phyloP scores from a whole-genome alignment of 805 yeast species.

The Kluyveromyces wickerhamii region DNA sequence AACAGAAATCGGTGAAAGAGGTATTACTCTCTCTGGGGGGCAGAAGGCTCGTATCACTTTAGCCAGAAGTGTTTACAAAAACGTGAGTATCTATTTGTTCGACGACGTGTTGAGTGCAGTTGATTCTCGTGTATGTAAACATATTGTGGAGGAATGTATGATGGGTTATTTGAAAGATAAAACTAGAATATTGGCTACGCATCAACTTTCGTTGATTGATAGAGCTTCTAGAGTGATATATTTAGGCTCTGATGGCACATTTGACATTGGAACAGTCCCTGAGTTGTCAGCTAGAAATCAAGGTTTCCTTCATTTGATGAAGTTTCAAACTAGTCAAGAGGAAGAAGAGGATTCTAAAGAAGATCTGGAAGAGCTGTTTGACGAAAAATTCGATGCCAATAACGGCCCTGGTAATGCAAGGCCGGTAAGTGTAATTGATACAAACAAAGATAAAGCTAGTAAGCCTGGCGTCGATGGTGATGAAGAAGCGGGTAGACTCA shows the following conservation, averaged over 20 bases:
- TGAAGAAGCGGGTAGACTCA: too few species aligned
- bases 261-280: conserved; percentile 52
- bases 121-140: conserved; percentile 66
- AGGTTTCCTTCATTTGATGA: conserved; percentile 45
- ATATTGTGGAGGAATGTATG: conserved; percentile 54
- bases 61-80: conserved; percentile 62
- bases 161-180: conserved; percentile 41
- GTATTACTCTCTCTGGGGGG: conserved; percentile 54
- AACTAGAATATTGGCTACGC: conserved; percentile 68
- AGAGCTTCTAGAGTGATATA: conserved; percentile 58
- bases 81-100: conserved; percentile 48
- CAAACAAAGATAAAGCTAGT: conserved; percentile 22
- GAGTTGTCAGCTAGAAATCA: conserved; percentile 41
- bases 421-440: conserved; percentile 15
- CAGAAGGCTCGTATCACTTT: conserved; percentile 57
- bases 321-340: conserved; percentile 33
- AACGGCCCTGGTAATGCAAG: too few species aligned
- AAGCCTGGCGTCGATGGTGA: conserved; percentile 8
- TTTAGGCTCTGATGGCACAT: conserved; percentile 53
- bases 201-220: conserved; percentile 56
- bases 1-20: conserved; percentile 53
- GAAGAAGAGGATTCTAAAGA: conserved; percentile 19
- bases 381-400: too few species aligned
- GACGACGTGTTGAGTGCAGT: conserved; percentile 69
- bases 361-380: too few species aligned